A percentile compares a stretch with the other conserved stretches of the same genome.
phyloP scores from a whole-genome alignment of 202 grass and related monocot species.

The Bolboschoenoplectus hybrid region DNA sequence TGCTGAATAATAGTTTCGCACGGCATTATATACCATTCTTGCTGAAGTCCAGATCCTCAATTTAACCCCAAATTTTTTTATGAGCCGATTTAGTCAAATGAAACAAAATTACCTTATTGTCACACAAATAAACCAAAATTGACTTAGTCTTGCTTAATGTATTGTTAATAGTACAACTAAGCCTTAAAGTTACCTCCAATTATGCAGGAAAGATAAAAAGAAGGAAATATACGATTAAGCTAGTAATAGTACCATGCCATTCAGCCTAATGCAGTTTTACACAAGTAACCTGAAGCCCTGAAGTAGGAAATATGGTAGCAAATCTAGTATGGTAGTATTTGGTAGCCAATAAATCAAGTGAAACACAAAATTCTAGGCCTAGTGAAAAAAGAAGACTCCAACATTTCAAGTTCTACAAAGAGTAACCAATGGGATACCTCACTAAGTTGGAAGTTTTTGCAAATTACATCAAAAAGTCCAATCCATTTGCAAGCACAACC shows the following conservation, averaged over 20 bases:
- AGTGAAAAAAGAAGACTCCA: neutral
- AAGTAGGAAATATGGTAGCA: neutral
- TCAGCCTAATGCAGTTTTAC: neutral
- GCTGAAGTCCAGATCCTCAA: neutral
- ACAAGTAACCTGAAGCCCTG: conserved; percentile 2
- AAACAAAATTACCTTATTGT: neutral
- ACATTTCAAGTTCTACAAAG: neutral
- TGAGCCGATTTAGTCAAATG: neutral
- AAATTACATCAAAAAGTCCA: neutral
- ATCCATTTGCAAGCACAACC: neutral
- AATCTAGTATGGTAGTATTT: neutral
- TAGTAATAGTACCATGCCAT: neutral
- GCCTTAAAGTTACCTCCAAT: conserved; percentile 4
- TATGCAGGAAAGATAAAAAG: neutral
- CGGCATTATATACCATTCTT: neutral
- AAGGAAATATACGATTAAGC: neutral
- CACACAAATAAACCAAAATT: neutral
- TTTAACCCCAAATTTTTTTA: neutral
- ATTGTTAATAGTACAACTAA: neutral
- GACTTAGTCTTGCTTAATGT: neutral
- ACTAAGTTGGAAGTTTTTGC: neutral
- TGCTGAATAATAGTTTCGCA: neutral
- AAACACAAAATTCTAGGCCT: neutral
- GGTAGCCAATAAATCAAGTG: neutral
- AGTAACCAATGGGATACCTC: neutral